Conservation (phyloP, 129 eudicot genomes). For the Escallonia rubra region DNA sequence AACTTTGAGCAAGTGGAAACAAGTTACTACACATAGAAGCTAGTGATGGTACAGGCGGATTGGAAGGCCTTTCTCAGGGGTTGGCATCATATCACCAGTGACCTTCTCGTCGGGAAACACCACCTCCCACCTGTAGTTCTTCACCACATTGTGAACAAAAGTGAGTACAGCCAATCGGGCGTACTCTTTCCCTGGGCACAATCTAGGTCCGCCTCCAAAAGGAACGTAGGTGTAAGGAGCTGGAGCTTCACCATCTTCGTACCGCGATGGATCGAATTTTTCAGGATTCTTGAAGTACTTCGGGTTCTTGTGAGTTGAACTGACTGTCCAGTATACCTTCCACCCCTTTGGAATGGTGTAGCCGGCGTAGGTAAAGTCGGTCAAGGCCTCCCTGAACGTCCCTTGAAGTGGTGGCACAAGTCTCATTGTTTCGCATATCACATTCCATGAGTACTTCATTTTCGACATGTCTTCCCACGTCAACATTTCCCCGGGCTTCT, state of each 20-base stretch:
- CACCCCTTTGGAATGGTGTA: slow-evolving; percentile 42
- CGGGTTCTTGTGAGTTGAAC: slow-evolving; percentile 33
- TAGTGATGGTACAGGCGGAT: slow-evolving; percentile 20
- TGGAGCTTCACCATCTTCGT: slow-evolving; percentile 23
- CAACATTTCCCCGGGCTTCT: slow-evolving; percentile 19
- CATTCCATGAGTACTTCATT: slow-evolving; percentile 46
- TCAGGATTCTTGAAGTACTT: slow-evolving; percentile 26
- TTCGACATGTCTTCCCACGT: slow-evolving; percentile 37
- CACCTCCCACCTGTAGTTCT: slow-evolving; percentile 30
- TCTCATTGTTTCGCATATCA: slow-evolving; percentile 37
- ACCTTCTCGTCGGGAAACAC: slow-evolving; percentile 28
- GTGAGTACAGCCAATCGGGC: slow-evolving; percentile 29
- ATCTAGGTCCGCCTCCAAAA: slow-evolving; percentile 39
- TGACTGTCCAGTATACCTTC: slow-evolving; percentile 43
- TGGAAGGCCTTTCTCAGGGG: slow-evolving; percentile 32
- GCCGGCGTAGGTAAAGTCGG: slow-evolving; percentile 35
- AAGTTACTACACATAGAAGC: neutral
- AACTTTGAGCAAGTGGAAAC: no score
- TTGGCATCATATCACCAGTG: slow-evolving; percentile 40
- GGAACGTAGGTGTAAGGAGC: slow-evolving; percentile 31
- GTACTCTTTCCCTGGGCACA: slow-evolving; percentile 40
- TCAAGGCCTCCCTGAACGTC: slow-evolving; percentile 30
- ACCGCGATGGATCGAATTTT: slow-evolving; percentile 33
- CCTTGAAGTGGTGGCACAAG: slow-evolving; percentile 39
- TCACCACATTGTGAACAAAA: slow-evolving; percentile 35